A percentile compares a stretch with the other conserved stretches of the same genome.
phyloP scores from a whole-genome alignment of 129 eudicot species.

The Logfia minima region DNA sequence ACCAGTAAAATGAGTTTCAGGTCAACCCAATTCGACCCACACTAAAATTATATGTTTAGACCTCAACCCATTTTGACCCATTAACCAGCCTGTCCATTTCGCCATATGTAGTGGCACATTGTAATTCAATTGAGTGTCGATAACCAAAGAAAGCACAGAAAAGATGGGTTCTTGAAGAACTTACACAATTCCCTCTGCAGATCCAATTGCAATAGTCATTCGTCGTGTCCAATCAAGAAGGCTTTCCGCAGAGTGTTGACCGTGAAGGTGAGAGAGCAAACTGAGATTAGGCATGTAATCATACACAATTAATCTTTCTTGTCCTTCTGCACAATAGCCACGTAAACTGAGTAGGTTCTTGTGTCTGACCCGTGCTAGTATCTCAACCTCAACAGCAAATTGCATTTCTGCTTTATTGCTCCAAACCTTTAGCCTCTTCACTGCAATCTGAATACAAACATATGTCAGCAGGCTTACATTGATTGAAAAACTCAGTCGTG shows the following conservation, averaged over 20 bases:
- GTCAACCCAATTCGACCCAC: neutral
- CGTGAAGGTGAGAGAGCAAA: conserved; percentile 84
- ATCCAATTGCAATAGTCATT: conserved; percentile 84
- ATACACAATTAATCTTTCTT: conserved; percentile 79
- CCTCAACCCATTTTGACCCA: neutral
- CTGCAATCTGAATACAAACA: conserved; percentile 70
- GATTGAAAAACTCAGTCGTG: neutral
- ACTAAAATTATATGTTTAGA: neutral
- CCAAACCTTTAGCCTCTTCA: conserved; percentile 85
- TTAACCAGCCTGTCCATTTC: neutral
- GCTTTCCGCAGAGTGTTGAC: conserved; percentile 79
- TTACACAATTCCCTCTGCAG: conserved; percentile 94
- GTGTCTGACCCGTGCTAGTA: conserved; percentile 86
- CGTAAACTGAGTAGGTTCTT: conserved; percentile 79
- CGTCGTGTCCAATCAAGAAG: conserved; percentile 86
- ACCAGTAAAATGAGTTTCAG: neutral
- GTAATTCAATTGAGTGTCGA: conserved; percentile 1
- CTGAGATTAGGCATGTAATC: conserved; percentile 90
- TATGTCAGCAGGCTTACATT: neutral
- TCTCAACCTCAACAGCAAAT: conserved; percentile 88
- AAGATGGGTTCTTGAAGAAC: conserved; percentile 10
- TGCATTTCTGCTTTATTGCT: conserved; percentile 93
- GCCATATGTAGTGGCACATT: neutral
- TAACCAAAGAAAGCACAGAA: neutral
- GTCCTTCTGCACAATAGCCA: conserved; percentile 96